phyloP scores from a whole-genome alignment of 2,329 filamentous ascomycete genomes.

The Domatiomyces globalis region DNA sequence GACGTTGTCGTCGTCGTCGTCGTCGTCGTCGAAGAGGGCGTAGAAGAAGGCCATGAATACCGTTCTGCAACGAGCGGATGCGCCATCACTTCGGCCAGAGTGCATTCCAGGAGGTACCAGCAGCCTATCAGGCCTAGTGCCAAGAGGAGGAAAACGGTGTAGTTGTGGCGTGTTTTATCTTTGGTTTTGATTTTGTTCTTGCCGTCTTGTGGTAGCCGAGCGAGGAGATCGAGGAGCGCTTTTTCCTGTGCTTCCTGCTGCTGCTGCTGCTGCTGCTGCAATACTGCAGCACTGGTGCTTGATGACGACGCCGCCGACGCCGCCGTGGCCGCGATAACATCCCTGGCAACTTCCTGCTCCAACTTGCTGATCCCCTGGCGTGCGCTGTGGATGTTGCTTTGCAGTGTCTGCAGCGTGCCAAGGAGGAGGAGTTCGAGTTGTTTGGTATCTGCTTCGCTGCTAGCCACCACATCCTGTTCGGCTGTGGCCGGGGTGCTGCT shows the following conservation, averaged over 20 bases:
- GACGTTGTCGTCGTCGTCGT: conserved; percentile 24
- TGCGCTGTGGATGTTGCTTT: conserved; percentile 29
- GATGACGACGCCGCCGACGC: conserved; percentile 12
- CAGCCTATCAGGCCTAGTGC: conserved; percentile 19
- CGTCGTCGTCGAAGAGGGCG: neutral
- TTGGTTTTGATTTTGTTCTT: neutral
- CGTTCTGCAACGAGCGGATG: conserved; percentile 34
- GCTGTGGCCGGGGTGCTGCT: conserved; percentile 19
- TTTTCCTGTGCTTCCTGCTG: conserved; percentile 7
- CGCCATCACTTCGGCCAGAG: conserved; percentile 39
- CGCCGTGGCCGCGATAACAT: no score
- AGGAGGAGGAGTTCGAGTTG: conserved; percentile 21
- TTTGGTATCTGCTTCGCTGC: conserved; percentile 1
- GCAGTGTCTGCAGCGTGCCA: conserved; percentile 27
- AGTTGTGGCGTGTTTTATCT: conserved; percentile 14
- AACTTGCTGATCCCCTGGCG: conserved; percentile 27
- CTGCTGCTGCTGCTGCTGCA: conserved; percentile 6
- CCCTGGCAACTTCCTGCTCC: conserved; percentile 23
- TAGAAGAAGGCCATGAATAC: conserved; percentile 29
- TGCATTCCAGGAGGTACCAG: conserved; percentile 38
- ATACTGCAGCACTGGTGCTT: conserved; percentile 4
- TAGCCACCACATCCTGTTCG: neutral
- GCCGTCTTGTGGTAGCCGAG: neutral
- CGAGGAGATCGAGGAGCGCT: neutral
- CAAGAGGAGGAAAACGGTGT: conserved; percentile 21